A percentile compares a stretch with the other conserved stretches of the same genome.
Evolutionary conservation across 768 basidiomycete species (phyloP).

Genomic region (Leccinum boreale): DNA sequence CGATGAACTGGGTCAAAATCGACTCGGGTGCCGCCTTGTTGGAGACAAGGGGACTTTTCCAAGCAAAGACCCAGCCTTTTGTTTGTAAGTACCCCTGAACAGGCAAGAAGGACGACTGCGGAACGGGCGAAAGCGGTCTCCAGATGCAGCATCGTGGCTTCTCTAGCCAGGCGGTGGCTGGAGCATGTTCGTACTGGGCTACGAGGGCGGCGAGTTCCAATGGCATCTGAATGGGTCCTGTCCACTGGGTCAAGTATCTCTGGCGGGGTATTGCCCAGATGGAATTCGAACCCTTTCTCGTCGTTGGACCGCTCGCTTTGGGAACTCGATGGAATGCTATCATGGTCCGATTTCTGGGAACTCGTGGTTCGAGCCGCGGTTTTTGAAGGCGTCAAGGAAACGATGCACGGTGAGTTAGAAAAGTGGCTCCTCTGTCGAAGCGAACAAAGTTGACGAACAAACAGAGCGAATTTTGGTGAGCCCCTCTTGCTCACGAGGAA

Average conservation of each 20-base stretch:
- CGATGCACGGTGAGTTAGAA: not conserved
- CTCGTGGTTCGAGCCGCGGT: not conserved
- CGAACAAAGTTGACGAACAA: not conserved
- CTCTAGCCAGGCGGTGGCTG: conserved; percentile 71
- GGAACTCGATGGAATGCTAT: not conserved
- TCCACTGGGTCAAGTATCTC: conserved; percentile 12
- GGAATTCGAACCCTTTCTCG: not conserved
- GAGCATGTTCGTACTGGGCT: conserved; percentile 63
- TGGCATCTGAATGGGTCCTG: not conserved
- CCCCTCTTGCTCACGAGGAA: not conserved
- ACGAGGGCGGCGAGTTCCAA: conserved; percentile 48
- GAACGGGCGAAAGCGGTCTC: conserved; percentile 31
- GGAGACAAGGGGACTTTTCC: conserved; percentile 62
- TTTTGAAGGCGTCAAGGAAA: conserved; percentile 1
- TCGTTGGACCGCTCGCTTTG: conserved; percentile 4
- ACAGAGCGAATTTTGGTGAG: not conserved
- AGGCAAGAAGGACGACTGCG: conserved; percentile 40
- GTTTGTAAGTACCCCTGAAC: conserved; percentile 59
- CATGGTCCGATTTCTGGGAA: not conserved
- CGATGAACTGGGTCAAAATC: conserved; percentile 41
- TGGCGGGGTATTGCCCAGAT: not conserved
- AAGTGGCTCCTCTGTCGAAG: not conserved
- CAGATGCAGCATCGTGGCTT: conserved; percentile 50
- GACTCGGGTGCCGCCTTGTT: conserved; percentile 33
- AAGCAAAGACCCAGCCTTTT: conserved; percentile 54